Base-by-base conservation (phyloP, 1,284 basidiomycete genomes). In the Caloboletus inedulis region DNA sequence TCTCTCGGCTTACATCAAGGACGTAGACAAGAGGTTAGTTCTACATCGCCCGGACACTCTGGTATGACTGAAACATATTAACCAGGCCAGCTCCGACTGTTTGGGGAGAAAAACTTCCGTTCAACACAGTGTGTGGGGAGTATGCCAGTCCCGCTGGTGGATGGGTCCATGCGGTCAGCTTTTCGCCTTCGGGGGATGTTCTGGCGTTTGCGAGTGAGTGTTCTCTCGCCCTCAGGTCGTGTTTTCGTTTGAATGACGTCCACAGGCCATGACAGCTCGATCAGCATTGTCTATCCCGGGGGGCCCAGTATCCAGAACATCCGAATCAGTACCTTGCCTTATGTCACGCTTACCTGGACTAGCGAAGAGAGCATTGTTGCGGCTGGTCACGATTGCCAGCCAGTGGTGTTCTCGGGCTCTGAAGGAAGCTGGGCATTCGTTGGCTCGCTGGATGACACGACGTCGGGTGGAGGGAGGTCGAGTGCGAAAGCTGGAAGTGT, bases 1-100 rank as follows among this genome's bases (percentile, higher is more conserved):
- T n/a, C 93, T 99, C 71, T 97, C 93, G 12, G 97, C 95, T 5
- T 99, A 94, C 74, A 97, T 98, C 78, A 99, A 99, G 77, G 97
- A 98, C 61, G 87, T 98, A n/a, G 96, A 99, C 69, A 83, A 89
- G 62, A 89, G 85, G 92, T 87, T 60, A 62, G 80, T 72, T 8
- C 7, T 37, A 43, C 25, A 13, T 29, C 7, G 19, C 8, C 7
- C 21, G 13, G 30, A 31, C 35, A 19, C 23, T 31, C 12, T 4
- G 34, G 27, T 42, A 10, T 37, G 36, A 41, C 52, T 59, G 49
- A 50, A n/a, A 8, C 7, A 7, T 51, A 34, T 29, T 9, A 12
- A 39, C 42, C 55, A 95, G 93, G 65, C 97, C 96, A 27, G 79
- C 87, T 47, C 82, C 94, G 1, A 88, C 88, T 18, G 88, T 96